phyloP scores from a whole-genome alignment of 202 grass and related monocot species.

The Zizania palustris region DNA sequence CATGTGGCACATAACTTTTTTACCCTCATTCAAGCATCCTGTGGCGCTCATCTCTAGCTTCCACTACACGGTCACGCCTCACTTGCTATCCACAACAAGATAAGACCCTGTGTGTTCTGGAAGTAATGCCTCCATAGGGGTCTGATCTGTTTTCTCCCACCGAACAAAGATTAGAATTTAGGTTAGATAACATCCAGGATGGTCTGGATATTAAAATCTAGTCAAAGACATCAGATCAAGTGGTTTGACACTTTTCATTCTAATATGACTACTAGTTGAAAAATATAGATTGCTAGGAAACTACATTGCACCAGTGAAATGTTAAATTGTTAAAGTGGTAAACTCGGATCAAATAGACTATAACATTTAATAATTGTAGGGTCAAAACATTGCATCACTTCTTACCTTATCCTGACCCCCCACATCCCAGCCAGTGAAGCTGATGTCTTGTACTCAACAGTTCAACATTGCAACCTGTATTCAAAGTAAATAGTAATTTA shows the following conservation, averaged over 20 bases:
- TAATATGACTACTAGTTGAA: background rate
- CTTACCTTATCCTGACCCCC: constrained; percentile 70
- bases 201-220: too few relatives aligned
- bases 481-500: background rate
- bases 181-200: background rate
- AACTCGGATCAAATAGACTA: background rate
- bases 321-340: background rate
- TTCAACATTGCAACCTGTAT: constrained; percentile 67
- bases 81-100: constrained; percentile 92
- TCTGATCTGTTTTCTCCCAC: constrained; percentile 64
- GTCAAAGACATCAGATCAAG: too few relatives aligned
- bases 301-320: too few relatives aligned
- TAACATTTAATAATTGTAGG: background rate
- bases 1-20: background rate
- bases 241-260: too few relatives aligned
- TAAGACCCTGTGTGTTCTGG: constrained; percentile 95
- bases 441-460: constrained; percentile 69
- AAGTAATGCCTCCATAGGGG: constrained; percentile 97
- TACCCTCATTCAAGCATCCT: constrained; percentile 93
- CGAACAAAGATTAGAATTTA: background rate
- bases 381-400: background rate
- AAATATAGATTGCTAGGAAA: too few relatives aligned
- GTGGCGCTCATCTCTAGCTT: constrained; percentile 93
- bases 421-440: constrained; percentile 74
- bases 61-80: constrained; percentile 83